A percentile compares a stretch with the other conserved stretches of the same genome.
phyloP scores from a whole-genome alignment of 2,329 filamentous ascomycete genomes.

The Xylariaceae sp. region DNA sequence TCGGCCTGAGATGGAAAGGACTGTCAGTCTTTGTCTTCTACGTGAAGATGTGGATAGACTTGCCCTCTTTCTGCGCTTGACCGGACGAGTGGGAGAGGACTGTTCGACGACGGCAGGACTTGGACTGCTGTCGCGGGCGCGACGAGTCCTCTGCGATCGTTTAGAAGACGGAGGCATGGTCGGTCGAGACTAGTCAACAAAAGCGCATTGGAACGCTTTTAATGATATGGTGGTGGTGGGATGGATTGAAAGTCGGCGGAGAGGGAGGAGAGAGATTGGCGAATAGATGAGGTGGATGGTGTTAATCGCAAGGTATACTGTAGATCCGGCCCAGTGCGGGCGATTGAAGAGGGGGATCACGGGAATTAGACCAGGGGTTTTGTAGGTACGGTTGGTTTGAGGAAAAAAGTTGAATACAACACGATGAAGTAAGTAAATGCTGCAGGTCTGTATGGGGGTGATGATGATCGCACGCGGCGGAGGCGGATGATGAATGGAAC shows the following conservation, averaged over 20 bases:
- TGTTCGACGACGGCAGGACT: conserved; percentile 38
- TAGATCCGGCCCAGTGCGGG: too few relatives aligned
- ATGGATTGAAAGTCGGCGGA: conserved; percentile 1
- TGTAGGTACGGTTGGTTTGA: too few relatives aligned
- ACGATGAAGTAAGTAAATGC: too few relatives aligned
- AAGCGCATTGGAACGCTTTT: conserved; percentile 19
- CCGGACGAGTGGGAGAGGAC: conserved; percentile 58
- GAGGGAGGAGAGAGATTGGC: too few relatives aligned
- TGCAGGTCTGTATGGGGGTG: too few relatives aligned
- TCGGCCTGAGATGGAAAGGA: conserved; percentile 32
- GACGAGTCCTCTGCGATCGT: conserved; percentile 35
- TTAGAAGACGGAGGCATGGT: conserved; percentile 39
- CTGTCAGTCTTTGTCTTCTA: conserved; percentile 10
- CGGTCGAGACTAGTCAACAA: conserved; percentile 10
- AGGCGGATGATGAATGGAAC: conserved; percentile 6
- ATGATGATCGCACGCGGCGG: too few relatives aligned
- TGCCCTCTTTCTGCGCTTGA: conserved; percentile 62
- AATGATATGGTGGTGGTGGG: conserved; percentile 1
- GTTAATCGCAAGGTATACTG: too few relatives aligned
- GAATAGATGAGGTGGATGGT: too few relatives aligned
- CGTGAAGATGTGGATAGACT: conserved; percentile 6
- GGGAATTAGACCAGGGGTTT: too few relatives aligned
- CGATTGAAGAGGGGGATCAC: too few relatives aligned
- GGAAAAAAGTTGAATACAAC: too few relatives aligned
- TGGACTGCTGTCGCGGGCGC: conserved; percentile 29